Base-by-base conservation (phyloP, 2,329 filamentous ascomycete species). In the Microdochium paspali region DNA sequence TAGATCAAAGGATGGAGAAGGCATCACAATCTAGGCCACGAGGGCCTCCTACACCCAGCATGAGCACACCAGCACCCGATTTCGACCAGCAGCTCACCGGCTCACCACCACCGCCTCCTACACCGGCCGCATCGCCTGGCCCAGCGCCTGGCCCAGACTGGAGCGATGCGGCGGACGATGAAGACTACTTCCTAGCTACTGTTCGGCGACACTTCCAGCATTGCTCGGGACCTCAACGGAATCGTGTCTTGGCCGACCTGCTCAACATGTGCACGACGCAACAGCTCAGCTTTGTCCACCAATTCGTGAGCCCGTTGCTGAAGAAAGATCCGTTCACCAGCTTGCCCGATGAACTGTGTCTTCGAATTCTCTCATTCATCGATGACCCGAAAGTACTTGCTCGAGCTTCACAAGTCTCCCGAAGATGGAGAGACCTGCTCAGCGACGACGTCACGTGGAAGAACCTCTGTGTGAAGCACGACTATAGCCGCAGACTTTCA, bases 391-490 rank as follows among this genome's bases (percentile, higher is more conserved):
- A 90, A 63, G 94, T 94, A 2, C 76, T 98, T 44, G 91, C 90
- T 32, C 80, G 93, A 62, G 87, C 93, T 46, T 95, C 91, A 4
- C 91, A 97, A 64, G 93, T 98, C n/a, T 98, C 93, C 47, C 83
- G 83, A 54, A 80, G 90, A 63, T 98, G 93, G 93, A 80, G 88
- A 53, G 90, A 96, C 65, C 76, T 98, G 7, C 76, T 98, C 45
- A 91, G 86, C 61, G 93, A 98, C 64, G 93, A 98, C 65, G 90
- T 96, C 68, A 95, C 93, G 1, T 98, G 93, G 93, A 96, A 95
- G 71, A 89, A 93, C 51, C 76, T 98, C 20, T 97, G 91, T 63
- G 89, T 94, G 54, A 96, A 95, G 67, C 91, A 95, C 64, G 90
- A 93, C 51, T 98, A 95, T 65, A 81, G 66, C 65, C 73, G 78